phyloP scores from a whole-genome alignment of 345 rosid species.

The Corymbia maculata region DNA sequence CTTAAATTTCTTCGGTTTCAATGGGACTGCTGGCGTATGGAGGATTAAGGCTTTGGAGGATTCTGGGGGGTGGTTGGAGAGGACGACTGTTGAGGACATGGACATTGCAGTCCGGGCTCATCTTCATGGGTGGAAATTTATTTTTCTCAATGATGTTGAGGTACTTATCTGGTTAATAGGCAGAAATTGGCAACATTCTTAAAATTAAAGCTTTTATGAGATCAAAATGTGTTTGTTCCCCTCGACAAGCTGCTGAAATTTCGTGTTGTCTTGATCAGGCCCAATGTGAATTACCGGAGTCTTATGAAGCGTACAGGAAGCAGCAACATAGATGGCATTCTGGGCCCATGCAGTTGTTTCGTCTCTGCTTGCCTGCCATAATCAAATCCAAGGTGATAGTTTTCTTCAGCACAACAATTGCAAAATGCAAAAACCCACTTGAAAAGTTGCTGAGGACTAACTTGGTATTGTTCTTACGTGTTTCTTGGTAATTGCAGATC shows the following conservation, averaged over 20 bases:
- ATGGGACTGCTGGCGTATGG: constrained; percentile 98
- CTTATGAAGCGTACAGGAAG: constrained; percentile 91
- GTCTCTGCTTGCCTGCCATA: constrained; percentile 75
- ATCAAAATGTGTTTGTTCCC: neutral
- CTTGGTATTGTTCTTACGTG: neutral
- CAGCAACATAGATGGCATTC: constrained; percentile 98
- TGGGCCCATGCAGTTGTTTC: constrained; percentile 94
- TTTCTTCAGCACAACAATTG: neutral
- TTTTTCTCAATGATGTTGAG: constrained; percentile 85
- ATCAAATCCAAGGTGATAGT: constrained; percentile 58
- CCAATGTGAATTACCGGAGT: constrained; percentile 87
- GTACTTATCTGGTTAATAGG: constrained; percentile 18
- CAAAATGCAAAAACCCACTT: neutral
- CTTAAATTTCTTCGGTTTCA: constrained; percentile 84
- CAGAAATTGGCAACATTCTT: neutral
- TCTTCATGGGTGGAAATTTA: constrained; percentile 86
- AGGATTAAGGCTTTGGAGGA: constrained; percentile 91
- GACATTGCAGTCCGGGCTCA: constrained; percentile 97
- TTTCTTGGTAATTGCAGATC: constrained; percentile 42
- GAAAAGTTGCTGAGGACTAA: neutral
- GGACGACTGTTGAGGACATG: constrained; percentile 98
- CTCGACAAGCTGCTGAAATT: neutral
- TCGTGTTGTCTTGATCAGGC: constrained; percentile 34
- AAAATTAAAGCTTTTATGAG: neutral
- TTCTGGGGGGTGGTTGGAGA: constrained; percentile 94